phyloP scores from a whole-genome alignment of 306 rosid genomes.

The Medicago truncatula region MtrunA17r5.0-ANR NC_053049.1:29888001-29888500 shows the following conservation, averaged over 20 bases:
- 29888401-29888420: conserved; percentile 34
- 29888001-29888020: conserved; percentile 40
- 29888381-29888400: conserved; percentile 44
- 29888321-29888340: conserved; percentile 37
- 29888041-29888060: conserved; percentile 45
- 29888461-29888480: not conserved
- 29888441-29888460: not conserved
- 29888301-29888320: conserved; percentile 31
- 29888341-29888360: conserved; percentile 45
- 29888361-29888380: conserved; percentile 20
- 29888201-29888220: conserved; percentile 43
- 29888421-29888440: conserved; percentile 6
- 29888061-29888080: conserved; percentile 47
- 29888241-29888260: conserved; percentile 40
- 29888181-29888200: conserved; percentile 23
- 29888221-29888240: conserved; percentile 39
- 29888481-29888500: too few species aligned
- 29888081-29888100: conserved; percentile 36
- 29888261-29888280: conserved; percentile 44
- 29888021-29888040: conserved; percentile 4
- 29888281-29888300: conserved; percentile 25
- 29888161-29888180: conserved; percentile 51
- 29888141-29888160: conserved; percentile 61
- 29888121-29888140: conserved; percentile 29
- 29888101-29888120: conserved; percentile 38